Conservation (phyloP, 2,329 filamentous ascomycete genomes). For the Graphilbum fragrans region DNA sequence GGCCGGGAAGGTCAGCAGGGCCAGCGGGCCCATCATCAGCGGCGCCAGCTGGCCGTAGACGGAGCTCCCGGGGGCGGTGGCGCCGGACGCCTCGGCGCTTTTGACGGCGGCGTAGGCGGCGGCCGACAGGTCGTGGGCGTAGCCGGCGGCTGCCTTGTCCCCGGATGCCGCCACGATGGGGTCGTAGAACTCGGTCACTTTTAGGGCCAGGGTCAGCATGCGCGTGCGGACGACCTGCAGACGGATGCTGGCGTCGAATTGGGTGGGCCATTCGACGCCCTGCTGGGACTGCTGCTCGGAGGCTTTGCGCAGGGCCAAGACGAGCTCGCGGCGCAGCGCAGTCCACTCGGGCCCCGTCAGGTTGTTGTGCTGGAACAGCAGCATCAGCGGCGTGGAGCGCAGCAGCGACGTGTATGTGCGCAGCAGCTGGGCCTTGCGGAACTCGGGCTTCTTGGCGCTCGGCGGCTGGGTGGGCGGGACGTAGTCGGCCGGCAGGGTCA, state of each 20-base stretch:
- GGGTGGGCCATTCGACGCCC: slow-evolving; percentile 16
- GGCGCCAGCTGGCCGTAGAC: slow-evolving; percentile 53
- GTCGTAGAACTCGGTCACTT: slow-evolving; percentile 74
- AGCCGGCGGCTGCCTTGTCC: slow-evolving; percentile 20
- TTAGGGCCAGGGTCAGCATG: slow-evolving; percentile 76
- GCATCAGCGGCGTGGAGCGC: slow-evolving; percentile 70
- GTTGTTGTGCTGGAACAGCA: slow-evolving; percentile 68
- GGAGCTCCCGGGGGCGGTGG: slow-evolving; percentile 21
- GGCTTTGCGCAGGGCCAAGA: slow-evolving; percentile 30
- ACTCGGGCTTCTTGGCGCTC: slow-evolving; percentile 74
- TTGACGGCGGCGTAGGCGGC: slow-evolving; percentile 31
- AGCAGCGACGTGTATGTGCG: slow-evolving; percentile 81
- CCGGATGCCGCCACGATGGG: slow-evolving; percentile 25
- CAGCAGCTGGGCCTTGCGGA: slow-evolving; percentile 78
- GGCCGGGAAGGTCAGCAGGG: slow-evolving; percentile 65
- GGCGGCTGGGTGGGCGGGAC: slow-evolving; percentile 67
- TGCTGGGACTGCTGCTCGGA: slow-evolving; percentile 10
- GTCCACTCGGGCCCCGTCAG: slow-evolving; percentile 63
- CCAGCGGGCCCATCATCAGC: slow-evolving; percentile 70
- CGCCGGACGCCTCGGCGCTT: slow-evolving; percentile 15
- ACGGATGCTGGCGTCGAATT: slow-evolving; percentile 52
- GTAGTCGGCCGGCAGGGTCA: slow-evolving; percentile 32
- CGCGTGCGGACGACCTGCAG: slow-evolving; percentile 79
- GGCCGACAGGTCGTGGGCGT: slow-evolving; percentile 40
- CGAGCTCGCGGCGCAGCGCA: slow-evolving; percentile 58